Percentiles rank a stretch among this genome's conserved stretches.
phyloP scores from a whole-genome alignment of 2,329 filamentous ascomycete genomes.

The Lomentospora prolificans region DNA sequence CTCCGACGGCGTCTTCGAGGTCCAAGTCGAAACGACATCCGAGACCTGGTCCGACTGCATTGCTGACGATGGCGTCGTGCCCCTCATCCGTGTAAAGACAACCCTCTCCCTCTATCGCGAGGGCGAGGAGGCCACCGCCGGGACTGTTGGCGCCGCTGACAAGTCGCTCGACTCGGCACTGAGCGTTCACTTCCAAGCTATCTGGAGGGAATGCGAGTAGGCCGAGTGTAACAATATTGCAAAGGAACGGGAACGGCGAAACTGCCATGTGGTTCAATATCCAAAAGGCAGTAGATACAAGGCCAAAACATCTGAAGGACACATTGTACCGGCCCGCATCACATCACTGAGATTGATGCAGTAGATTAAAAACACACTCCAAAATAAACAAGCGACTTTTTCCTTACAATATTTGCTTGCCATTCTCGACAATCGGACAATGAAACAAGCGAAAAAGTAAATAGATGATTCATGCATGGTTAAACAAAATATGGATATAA shows the following conservation, averaged over 20 bases:
- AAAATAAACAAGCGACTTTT: too few relatives aligned
- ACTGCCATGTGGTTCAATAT: not conserved
- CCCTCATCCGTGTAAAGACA: conserved; percentile 1
- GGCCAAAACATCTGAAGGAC: too few relatives aligned
- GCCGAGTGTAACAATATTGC: not conserved
- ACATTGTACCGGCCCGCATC: too few relatives aligned
- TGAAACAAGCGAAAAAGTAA: too few relatives aligned
- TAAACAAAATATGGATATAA: too few relatives aligned
- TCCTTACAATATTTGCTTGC: too few relatives aligned
- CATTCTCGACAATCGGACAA: too few relatives aligned
- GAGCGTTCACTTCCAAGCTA: conserved; percentile 1
- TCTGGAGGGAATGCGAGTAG: conserved; percentile 6
- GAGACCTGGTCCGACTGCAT: conserved; percentile 5
- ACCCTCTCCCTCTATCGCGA: not conserved
- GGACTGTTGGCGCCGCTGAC: not conserved
- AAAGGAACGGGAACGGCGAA: not conserved
- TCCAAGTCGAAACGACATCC: not conserved
- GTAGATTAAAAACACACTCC: too few relatives aligned
- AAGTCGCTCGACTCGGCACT: not conserved
- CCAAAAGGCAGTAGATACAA: too few relatives aligned
- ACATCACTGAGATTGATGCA: too few relatives aligned
- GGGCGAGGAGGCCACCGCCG: not conserved
- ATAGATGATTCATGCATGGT: too few relatives aligned
- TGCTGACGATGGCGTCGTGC: conserved; percentile 3
- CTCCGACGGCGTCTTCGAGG: not conserved